Evolutionary conservation across 2,329 filamentous ascomycete species (phyloP).

Genomic region (Blastomyces emzantsi): DNA sequence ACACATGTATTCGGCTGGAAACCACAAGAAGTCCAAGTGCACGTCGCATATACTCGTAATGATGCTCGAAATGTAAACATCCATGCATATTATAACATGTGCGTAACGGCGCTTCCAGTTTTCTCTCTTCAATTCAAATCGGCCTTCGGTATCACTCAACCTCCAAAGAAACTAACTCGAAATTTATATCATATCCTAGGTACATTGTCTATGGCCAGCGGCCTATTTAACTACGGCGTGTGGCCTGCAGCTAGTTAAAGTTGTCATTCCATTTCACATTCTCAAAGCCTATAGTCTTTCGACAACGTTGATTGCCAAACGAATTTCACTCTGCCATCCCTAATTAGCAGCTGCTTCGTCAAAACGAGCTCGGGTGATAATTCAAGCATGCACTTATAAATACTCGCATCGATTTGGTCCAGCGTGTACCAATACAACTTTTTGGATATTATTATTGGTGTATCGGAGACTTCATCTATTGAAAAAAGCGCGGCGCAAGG

Average conservation of each 20-base stretch:
- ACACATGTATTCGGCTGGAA: slow-evolving; percentile 18
- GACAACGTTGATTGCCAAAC: background rate
- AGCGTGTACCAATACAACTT: no score
- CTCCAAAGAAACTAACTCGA: background rate
- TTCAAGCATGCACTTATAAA: no score
- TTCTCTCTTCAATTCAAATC: background rate
- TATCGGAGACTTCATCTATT: no score
- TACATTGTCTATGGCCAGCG: slow-evolving; percentile 5
- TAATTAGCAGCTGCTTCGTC: no score
- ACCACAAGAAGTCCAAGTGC: slow-evolving; percentile 1
- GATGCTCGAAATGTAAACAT: slow-evolving; percentile 7
- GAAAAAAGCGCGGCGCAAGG: no score
- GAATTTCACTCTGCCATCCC: no score
- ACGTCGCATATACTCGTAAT: background rate
- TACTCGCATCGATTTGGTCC: no score
- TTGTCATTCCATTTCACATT: background rate
- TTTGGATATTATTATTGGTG: no score
- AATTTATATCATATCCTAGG: background rate
- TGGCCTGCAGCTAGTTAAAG: background rate
- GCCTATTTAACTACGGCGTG: background rate
- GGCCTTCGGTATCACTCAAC: background rate
- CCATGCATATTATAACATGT: slow-evolving; percentile 8
- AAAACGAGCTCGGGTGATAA: no score
- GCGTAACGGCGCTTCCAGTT: background rate
- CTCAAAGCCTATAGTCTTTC: background rate